Evolutionary conservation across 306 rosid genomes (phyloP), one percentile per base, ranked within the genome.

Genomic region (Prunus davidiana): DNA sequence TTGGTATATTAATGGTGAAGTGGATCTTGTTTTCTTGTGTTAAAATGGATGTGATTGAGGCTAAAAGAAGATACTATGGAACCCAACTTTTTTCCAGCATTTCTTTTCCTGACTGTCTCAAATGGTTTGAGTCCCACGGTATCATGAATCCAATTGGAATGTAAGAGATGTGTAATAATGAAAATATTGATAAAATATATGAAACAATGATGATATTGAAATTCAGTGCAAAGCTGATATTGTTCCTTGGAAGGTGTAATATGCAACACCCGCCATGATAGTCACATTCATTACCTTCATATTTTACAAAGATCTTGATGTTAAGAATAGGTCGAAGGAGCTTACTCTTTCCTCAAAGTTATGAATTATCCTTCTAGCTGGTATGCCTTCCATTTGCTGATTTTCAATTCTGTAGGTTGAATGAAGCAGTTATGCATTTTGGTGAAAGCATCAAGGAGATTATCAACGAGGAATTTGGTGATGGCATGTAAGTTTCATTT

Each of bases 381-480:
- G 64, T 54, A 56, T 63, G 43, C n/a, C 67, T 78, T 66, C 18
- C 18, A 28, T 50, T 19, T 69, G 47, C 61, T 81, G 79, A 77
- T 76, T 73, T 78, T 64, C 56, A 52, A 54, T 71, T 73, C 67
- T 68, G 50, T 77, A 94, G 98, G 87, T 90, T 94, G 91, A 92
- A 90, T 67, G 98, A 94, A 88, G 98, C 95, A 43, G 83, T 92
- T 28, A 90, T 92, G 97, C 97, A 94, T 86, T 94, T 94, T 76
- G 97, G 98, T 56, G 97, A 92, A 91, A 94, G 97, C 89, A 94
- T 94, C 87, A 94, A 94, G 83, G 97, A 92, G 55, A 90, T 94
- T 28, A 84, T 94, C 87, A 90, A 94, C 52, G 98, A 94, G 80
- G 98, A 92, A 51, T 94, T 89, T 92, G 98, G 98, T 54, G 98